These are phyloP conservation scores for Chalaropsis thielavioides DNA, from an alignment of 2,329 filamentous ascomycete genomes.

Conservation along the genomic window DNA sequence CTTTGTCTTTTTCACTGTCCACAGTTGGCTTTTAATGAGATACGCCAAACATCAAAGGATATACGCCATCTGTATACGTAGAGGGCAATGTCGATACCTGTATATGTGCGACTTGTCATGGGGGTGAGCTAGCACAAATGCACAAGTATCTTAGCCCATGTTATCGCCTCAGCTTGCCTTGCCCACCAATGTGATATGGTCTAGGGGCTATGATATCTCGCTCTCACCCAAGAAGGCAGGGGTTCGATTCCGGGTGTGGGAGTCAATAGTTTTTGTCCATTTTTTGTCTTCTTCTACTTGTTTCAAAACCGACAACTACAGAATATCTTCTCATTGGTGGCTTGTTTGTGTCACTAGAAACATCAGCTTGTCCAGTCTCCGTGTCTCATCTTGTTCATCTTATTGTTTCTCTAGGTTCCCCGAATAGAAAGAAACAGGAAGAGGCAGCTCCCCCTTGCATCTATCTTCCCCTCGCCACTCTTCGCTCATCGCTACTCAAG, in stretches of 20 bases:
- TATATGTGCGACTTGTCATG: too few species aligned
- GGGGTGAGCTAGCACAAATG: too few species aligned
- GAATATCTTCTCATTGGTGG: neutral
- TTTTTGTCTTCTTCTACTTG: neutral
- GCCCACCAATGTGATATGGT: too few species aligned
- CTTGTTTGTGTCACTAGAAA: neutral
- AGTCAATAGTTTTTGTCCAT: neutral
- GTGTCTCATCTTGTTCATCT: neutral
- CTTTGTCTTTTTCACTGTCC: constrained; percentile 2
- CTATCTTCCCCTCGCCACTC: neutral
- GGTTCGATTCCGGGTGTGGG: constrained; percentile 21
- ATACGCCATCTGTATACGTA: too few species aligned
- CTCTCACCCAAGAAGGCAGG: constrained; percentile 18
- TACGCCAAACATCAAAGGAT: constrained; percentile 7
- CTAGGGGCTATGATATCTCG: too few species aligned
- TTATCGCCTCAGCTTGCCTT: too few species aligned
- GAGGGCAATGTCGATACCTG: too few species aligned
- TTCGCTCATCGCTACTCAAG: neutral
- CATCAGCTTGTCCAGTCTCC: neutral
- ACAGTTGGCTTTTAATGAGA: constrained; percentile 16
- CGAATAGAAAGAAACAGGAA: neutral
- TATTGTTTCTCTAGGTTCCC: neutral
- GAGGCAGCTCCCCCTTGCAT: neutral
- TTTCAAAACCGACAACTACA: neutral
- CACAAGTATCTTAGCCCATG: too few species aligned